Conservation (phyloP, 2,329 filamentous ascomycete species). For the Ophiostoma sp. region DNA sequence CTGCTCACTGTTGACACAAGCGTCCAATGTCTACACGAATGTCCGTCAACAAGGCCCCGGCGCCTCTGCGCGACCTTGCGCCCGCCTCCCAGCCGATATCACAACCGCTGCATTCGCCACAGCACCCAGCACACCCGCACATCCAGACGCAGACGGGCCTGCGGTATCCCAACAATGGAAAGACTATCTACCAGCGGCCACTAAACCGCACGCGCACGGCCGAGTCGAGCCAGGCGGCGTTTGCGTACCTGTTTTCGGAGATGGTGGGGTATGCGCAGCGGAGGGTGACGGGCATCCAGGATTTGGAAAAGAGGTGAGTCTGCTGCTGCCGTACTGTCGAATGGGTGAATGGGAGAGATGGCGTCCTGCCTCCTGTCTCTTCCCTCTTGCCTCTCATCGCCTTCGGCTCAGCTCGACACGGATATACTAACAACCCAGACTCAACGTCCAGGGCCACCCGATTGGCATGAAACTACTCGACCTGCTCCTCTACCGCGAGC, state of each 20-base stretch:
- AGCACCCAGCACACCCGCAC: constrained; percentile 38
- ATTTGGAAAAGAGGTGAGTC: constrained; percentile 76
- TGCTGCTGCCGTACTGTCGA: background rate
- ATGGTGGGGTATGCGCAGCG: constrained; percentile 95
- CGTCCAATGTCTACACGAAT: constrained; percentile 2
- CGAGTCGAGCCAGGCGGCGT: constrained; percentile 87
- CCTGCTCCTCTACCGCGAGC: constrained; percentile 81
- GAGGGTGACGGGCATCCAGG: constrained; percentile 84
- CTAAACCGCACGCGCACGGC: constrained; percentile 82
- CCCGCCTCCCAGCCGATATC: constrained; percentile 12
- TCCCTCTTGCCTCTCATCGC: background rate
- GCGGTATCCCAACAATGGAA: constrained; percentile 84
- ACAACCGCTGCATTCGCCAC: constrained; percentile 18
- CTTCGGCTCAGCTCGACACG: background rate
- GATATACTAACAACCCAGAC: constrained; percentile 42
- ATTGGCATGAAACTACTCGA: constrained; percentile 92
- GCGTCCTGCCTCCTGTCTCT: too few species aligned
- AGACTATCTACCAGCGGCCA: constrained; percentile 96
- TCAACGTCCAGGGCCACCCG: constrained; percentile 87
- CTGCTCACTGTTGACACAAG: background rate
- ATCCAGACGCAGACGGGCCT: constrained; percentile 55
- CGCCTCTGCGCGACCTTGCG: constrained; percentile 17
- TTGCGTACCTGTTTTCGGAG: constrained; percentile 92
- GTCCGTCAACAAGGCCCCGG: constrained; percentile 21
- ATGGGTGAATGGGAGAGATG: too few species aligned